Base-by-base conservation (phyloP, 208 protist species). In the Leishmania gerbilli region DNA sequence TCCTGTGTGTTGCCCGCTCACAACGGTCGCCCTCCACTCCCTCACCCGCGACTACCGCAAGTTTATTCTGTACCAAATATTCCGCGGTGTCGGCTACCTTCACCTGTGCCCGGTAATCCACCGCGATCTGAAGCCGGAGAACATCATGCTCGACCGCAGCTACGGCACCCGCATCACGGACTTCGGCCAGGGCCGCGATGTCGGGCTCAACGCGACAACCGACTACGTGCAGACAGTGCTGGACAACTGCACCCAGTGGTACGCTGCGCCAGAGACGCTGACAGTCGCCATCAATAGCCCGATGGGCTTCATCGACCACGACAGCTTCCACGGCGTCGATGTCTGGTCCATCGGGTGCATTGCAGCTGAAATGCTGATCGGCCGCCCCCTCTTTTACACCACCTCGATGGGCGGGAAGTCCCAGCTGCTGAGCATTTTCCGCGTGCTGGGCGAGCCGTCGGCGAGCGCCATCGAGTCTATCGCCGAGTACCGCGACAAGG, bases 181-280 rank as follows among this genome's bases (percentile, higher is more conserved):
- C 87, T 99, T 99, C 89, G 99, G 99, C 24, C 93, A 99, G 65
- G 99, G 98, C 19, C 82, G 99, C 27, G 95, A 95, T 53, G 91
- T 98, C 42, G 84, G 82, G 13, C 56, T 88, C 24, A 81, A 87
- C 80, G 60, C 77, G 19, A 77, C 80, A 19, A 67, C 83, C 40
- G 76, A 91, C 37, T 90, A 80, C 72, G 80, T 89, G 62, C 80
- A 93, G 79, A 97, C 94, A 4, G 71, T 94, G 47, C 84, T 95
- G 31, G 91, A 94, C 81, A 95, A 94, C 79, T 94, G 87, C 84
- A 97, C 95, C 27, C 92, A 99, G 77, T 99, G 99, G 99, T 99
- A 99, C 86, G 91, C 99, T 9, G 98, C 99, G 40, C 99, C 99
- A 15, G 99, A 99, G 78, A 99, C 99, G 75, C 91, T 99, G 34